phyloP scores from a whole-genome alignment of 2,329 filamentous ascomycete genomes.

The Colletotrichum acutatum region DNA sequence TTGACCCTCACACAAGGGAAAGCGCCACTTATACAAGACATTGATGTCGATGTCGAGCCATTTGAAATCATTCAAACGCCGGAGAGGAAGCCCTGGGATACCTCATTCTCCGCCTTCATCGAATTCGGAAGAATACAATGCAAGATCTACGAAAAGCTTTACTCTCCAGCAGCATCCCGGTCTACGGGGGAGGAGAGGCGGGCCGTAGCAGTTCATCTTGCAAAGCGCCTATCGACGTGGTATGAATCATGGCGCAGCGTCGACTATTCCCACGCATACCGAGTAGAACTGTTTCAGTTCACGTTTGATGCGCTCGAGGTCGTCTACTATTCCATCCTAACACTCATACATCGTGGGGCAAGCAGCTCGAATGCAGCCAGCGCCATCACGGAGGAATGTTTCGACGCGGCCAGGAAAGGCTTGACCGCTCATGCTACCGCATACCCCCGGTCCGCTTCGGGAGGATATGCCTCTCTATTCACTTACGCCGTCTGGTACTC shows the following conservation, averaged over 20 bases:
- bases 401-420: constrained; percentile 34
- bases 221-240: constrained; percentile 31
- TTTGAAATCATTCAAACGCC: constrained; percentile 19
- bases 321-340: constrained; percentile 38
- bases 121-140: constrained; percentile 30
- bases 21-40: constrained; percentile 35
- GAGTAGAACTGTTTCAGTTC: constrained; percentile 31
- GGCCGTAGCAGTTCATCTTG: constrained; percentile 7
- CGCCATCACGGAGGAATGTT: constrained; percentile 36
- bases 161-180: constrained; percentile 19
- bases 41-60: constrained; percentile 34
- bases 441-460: constrained; percentile 28
- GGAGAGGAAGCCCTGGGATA: constrained; percentile 31
- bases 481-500: constrained; percentile 39
- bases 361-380: constrained; percentile 28
- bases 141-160: constrained; percentile 35
- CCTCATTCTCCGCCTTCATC: constrained; percentile 18
- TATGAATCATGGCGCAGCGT: constrained; percentile 32
- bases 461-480: constrained; percentile 30
- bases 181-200: constrained; percentile 8
- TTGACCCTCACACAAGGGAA: constrained; percentile 36
- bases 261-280: constrained; percentile 31
- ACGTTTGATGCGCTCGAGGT: constrained; percentile 36
- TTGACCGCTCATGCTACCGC: constrained; percentile 33
- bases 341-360: constrained; percentile 35